A percentile compares a stretch with the other conserved stretches of the same genome.
Conservation (phyloP, 176 grass and related monocot genomes). For the Ananas comosus region DNA sequence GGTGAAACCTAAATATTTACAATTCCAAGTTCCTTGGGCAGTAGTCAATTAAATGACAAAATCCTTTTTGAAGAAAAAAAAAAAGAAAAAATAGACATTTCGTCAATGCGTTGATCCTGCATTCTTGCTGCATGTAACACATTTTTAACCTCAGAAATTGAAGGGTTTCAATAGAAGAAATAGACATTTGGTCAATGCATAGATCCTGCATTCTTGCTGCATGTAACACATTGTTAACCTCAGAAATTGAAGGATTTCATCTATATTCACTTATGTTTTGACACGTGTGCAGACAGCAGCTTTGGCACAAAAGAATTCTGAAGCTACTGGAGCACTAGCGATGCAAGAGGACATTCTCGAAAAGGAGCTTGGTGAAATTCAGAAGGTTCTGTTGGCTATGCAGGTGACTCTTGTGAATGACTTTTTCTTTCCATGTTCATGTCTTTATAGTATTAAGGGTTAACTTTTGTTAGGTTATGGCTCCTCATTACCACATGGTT, state of each 20-base stretch:
- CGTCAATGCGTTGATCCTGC: neutral
- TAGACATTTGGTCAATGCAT: too few species aligned
- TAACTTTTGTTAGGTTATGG: neutral
- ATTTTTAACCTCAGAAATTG: neutral
- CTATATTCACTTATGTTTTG: neutral
- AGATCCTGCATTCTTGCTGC: neutral
- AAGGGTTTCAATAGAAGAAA: neutral
- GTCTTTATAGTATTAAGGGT: neutral
- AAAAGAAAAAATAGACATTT: too few species aligned
- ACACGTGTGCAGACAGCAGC: conserved; percentile 31
- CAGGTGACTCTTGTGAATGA: conserved; percentile 34
- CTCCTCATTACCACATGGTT: neutral
- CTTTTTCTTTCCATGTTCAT: neutral
- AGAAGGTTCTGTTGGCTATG: conserved; percentile 67
- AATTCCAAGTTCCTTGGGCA: too few species aligned
- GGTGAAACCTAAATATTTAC: too few species aligned
- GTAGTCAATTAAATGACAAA: too few species aligned
- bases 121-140: neutral
- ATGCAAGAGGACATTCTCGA: conserved; percentile 50
- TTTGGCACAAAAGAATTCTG: conserved; percentile 68
- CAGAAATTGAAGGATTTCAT: neutral
- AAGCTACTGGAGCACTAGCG: conserved; percentile 51
- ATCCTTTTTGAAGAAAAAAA: neutral
- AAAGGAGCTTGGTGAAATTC: conserved; percentile 62
- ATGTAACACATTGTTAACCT: neutral